phyloP scores from a whole-genome alignment of 306 rosid species.

The Vicia villosa region DNA sequence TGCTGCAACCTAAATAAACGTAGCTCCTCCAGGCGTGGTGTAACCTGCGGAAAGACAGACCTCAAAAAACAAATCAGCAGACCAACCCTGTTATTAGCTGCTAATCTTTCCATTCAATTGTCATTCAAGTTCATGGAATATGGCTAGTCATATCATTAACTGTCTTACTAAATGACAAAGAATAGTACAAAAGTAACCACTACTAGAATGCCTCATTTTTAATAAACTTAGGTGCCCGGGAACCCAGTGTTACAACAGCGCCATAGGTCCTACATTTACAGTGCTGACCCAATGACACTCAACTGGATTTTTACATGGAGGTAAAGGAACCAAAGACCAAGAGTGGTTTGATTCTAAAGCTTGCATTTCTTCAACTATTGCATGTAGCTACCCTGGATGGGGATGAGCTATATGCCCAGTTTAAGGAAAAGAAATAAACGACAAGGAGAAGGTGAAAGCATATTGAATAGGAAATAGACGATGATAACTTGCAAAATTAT shows the following conservation, averaged over 20 bases:
- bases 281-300: not conserved
- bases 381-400: not conserved
- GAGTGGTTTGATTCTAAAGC: not conserved
- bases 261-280: not conserved
- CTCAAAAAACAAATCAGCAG: slow-evolving; percentile 23
- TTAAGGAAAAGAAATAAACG: not conserved
- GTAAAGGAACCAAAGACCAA: not conserved
- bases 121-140: slow-evolving; percentile 5
- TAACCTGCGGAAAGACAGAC: slow-evolving; percentile 51
- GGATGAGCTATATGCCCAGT: not conserved
- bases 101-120: not conserved
- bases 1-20: slow-evolving; percentile 63
- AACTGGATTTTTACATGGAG: not conserved
- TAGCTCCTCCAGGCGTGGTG: slow-evolving; percentile 78
- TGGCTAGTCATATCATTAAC: slow-evolving; percentile 16
- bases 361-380: not conserved
- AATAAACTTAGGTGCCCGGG: not conserved
- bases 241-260: not conserved
- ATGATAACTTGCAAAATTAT: too few species aligned
- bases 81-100: slow-evolving; percentile 6
- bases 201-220: not conserved
- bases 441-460: not conserved
- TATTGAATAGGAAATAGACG: too few species aligned
- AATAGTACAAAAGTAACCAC: not conserved
- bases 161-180: slow-evolving; percentile 12